Evolutionary conservation across 1,284 basidiomycete genomes (phyloP).

Genomic region (Tilletiaria anomala): DNA sequence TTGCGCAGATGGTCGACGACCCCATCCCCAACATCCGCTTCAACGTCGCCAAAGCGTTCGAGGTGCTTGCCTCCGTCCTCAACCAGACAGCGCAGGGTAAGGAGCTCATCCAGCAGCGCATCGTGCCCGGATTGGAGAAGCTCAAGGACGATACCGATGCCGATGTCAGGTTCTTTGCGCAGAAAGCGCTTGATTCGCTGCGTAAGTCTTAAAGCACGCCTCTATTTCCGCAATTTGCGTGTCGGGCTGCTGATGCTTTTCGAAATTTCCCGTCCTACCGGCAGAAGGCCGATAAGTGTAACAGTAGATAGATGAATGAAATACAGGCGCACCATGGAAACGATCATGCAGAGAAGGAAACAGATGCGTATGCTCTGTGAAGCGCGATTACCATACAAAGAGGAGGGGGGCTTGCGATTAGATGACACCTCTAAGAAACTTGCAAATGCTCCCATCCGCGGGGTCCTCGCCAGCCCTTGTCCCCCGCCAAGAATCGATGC

Average conservation of each 20-base stretch:
- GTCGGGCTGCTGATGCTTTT: too few species aligned
- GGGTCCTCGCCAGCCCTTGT: conserved; percentile 41
- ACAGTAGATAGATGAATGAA: neutral
- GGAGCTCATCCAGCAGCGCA: conserved; percentile 57
- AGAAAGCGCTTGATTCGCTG: conserved; percentile 37
- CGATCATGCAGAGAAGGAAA: neutral
- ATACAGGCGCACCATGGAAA: neutral
- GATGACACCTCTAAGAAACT: neutral
- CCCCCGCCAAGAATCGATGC: conserved; percentile 60
- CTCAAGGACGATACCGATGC: conserved; percentile 83
- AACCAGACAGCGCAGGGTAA: conserved; percentile 55
- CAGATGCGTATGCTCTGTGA: too few species aligned
- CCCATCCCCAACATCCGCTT: conserved; percentile 98
- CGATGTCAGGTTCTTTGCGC: conserved; percentile 67
- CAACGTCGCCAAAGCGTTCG: conserved; percentile 78
- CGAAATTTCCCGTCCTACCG: too few species aligned
- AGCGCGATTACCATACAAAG: neutral
- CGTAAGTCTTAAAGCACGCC: too few species aligned
- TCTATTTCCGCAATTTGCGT: too few species aligned
- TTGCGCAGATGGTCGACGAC: conserved; percentile 71
- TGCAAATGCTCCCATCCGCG: conserved; percentile 22
- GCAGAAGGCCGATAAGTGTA: neutral
- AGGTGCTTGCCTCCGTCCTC: conserved; percentile 59
- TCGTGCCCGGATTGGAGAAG: conserved; percentile 69
- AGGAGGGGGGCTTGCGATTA: neutral